Percentiles rank a stretch among this genome's conserved stretches.
phyloP scores from a whole-genome alignment of 352 stramenopile genomes.

The Globisporangium emineosum region DNA sequence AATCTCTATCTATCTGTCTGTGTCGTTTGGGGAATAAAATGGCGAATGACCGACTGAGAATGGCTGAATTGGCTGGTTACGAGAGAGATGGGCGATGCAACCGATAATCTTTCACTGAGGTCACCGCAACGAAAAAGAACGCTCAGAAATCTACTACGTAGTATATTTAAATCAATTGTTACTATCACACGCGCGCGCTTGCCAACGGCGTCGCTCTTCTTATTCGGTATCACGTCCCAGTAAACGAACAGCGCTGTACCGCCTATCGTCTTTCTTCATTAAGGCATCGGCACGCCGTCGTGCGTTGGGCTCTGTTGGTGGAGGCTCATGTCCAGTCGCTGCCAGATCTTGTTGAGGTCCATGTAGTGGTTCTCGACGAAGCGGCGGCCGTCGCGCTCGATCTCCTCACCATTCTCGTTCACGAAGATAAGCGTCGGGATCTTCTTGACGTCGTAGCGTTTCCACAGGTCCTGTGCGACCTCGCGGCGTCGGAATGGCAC shows the following conservation, averaged over 20 bases:
- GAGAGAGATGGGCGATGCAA: not conserved
- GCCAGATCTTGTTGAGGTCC: constrained; percentile 61
- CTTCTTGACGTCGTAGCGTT: constrained; percentile 66
- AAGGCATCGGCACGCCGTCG: constrained; percentile 2
- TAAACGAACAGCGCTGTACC: not conserved
- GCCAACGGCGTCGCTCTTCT: not conserved
- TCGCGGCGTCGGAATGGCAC: constrained; percentile 52
- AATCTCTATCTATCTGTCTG: not conserved
- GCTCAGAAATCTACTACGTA: too few relatives aligned
- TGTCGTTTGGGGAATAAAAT: constrained; percentile 3
- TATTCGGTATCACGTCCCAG: not conserved
- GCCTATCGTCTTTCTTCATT: not conserved
- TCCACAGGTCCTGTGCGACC: constrained; percentile 53
- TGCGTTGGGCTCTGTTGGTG: not conserved
- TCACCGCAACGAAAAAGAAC: too few relatives aligned
- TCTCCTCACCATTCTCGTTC: constrained; percentile 51
- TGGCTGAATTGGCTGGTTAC: not conserved
- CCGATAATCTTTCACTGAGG: not conserved
- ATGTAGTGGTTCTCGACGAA: constrained; percentile 64
- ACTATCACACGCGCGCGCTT: not conserved
- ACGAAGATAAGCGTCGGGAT: constrained; percentile 72
- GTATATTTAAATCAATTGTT: constrained; percentile 1
- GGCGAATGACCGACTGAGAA: not conserved
- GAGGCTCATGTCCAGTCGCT: constrained; percentile 25
- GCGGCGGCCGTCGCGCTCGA: constrained; percentile 59